Evolutionary conservation across 495 filamentous ascomycete genomes (phyloP).

Genomic region (Aspergillus conjunctus): DNA sequence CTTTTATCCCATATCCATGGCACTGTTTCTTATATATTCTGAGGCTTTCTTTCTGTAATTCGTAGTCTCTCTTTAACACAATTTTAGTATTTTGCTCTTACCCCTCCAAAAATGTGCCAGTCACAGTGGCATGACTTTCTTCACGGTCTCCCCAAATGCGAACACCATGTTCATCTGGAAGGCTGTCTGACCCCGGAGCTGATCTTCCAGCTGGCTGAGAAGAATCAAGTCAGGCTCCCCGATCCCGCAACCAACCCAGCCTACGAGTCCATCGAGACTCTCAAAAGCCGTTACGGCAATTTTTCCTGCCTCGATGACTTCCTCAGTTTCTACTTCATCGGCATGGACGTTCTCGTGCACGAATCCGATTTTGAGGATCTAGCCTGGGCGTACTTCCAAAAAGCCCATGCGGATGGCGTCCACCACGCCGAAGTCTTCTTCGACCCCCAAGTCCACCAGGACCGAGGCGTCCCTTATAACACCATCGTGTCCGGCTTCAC

Average conservation of each 20-base stretch:
- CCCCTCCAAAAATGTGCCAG: conserved; percentile 37
- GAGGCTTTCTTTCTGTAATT: not conserved
- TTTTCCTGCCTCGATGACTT: conserved; percentile 78
- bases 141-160: conserved; percentile 70
- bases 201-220: conserved; percentile 67
- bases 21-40: not conserved
- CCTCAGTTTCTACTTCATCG: conserved; percentile 75
- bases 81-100: not conserved
- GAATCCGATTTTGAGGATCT: conserved; percentile 70
- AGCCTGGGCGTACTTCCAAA: conserved; percentile 70
- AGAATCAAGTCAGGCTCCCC: conserved; percentile 65
- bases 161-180: conserved; percentile 79
- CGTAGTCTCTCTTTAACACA: no score
- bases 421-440: conserved; percentile 80
- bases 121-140: conserved; percentile 60
- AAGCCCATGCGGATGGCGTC: conserved; percentile 64
- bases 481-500: conserved; percentile 63
- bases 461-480: conserved; percentile 60
- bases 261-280: conserved; percentile 60
- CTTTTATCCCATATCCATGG: not conserved
- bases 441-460: conserved; percentile 73
- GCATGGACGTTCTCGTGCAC: conserved; percentile 65
- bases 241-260: conserved; percentile 50
- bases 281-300: conserved; percentile 58
- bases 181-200: conserved; percentile 67